Evolutionary conservation across 2,329 filamentous ascomycete species (phyloP).

Genomic region (Fusarium tupiense): DNA sequence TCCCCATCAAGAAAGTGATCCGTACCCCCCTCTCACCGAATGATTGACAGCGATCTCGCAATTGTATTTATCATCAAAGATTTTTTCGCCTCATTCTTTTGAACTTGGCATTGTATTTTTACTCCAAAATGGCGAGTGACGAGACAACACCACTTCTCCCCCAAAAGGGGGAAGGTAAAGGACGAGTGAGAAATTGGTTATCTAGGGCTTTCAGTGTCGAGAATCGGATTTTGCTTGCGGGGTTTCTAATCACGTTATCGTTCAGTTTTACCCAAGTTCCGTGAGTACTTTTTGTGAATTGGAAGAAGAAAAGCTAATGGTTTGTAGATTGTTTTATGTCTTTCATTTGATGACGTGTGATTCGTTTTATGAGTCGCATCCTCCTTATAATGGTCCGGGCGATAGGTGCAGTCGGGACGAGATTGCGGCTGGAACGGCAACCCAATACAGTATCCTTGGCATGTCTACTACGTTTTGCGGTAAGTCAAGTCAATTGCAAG

Average conservation of each 20-base stretch:
- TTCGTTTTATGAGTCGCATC: slow-evolving; percentile 70
- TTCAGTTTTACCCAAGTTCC: slow-evolving; percentile 62
- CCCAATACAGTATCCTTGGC: slow-evolving; percentile 70
- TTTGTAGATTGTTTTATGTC: slow-evolving; percentile 64
- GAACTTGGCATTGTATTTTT: slow-evolving; percentile 4
- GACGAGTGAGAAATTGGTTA: slow-evolving; percentile 24
- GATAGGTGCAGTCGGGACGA: slow-evolving; percentile 69
- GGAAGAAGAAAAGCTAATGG: not conserved
- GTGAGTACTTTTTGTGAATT: slow-evolving; percentile 44
- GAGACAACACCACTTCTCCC: slow-evolving; percentile 39
- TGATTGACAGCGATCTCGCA: slow-evolving; percentile 11
- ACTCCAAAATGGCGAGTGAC: slow-evolving; percentile 31
- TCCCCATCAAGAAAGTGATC: slow-evolving; percentile 5
- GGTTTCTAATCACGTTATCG: slow-evolving; percentile 66
- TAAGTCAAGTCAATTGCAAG: slow-evolving; percentile 1
- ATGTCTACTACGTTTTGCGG: slow-evolving; percentile 76
- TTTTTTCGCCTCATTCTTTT: slow-evolving; percentile 14
- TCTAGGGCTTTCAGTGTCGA: slow-evolving; percentile 43
- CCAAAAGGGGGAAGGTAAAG: slow-evolving; percentile 12
- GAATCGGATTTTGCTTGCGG: slow-evolving; percentile 64
- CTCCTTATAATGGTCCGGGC: slow-evolving; percentile 56
- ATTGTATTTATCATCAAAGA: slow-evolving; percentile 25
- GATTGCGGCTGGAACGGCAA: slow-evolving; percentile 72
- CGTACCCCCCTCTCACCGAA: slow-evolving; percentile 20
- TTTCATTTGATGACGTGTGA: slow-evolving; percentile 79